A percentile compares a stretch with the other conserved stretches of the same genome.
Conservation (phyloP, 1,139 yeast genomes). For the Saccharomyces hybrid region DNA sequence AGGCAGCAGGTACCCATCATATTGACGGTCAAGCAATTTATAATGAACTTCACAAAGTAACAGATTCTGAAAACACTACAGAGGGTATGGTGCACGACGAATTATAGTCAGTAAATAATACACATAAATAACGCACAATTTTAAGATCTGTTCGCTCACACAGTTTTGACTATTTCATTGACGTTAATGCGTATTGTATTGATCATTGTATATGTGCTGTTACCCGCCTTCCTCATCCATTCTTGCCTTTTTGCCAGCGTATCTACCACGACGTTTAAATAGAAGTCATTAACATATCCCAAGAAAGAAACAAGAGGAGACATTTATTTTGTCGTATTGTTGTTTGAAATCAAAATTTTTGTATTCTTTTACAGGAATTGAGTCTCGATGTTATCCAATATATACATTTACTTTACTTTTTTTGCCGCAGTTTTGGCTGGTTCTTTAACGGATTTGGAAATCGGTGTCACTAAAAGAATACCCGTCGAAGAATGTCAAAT, state of each 20-base stretch:
- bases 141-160: too few species aligned
- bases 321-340: too few species aligned
- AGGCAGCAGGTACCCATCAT: conserved; percentile 51
- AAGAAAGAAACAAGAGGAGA: background rate
- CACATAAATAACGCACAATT: background rate
- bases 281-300: background rate
- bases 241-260: too few species aligned
- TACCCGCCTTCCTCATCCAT: too few species aligned
- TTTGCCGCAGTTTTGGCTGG: conserved; percentile 16
- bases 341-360: too few species aligned
- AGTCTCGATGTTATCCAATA: conserved; percentile 1
- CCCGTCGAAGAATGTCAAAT: conserved; percentile 48
- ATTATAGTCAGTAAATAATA: background rate
- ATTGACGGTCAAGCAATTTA: conserved; percentile 45
- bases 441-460: conserved; percentile 21
- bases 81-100: background rate
- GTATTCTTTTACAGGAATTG: background rate
- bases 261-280: too few species aligned
- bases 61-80: too few species aligned
- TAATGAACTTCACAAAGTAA: conserved; percentile 18
- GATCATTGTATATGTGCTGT: too few species aligned
- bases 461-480: conserved; percentile 41
- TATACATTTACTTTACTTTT: conserved; percentile 6
- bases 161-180: too few species aligned
- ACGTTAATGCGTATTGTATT: too few species aligned